These are phyloP conservation scores for Vicia sativa DNA, from an alignment of 306 rosid genomes.

Conservation along the genomic window DNA sequence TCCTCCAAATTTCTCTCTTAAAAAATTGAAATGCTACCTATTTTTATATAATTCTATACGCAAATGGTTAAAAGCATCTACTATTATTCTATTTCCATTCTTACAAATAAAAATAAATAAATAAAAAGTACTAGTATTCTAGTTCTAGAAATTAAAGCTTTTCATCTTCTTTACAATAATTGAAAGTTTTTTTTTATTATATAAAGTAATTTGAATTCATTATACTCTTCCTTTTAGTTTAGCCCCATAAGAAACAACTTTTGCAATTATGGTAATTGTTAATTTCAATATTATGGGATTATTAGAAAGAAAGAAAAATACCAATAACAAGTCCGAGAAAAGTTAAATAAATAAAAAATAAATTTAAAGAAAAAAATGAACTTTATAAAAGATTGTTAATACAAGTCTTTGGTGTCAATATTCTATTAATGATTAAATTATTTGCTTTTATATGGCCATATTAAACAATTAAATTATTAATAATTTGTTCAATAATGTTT, in stretches of 20 bases:
- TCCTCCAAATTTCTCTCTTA: constrained; percentile 42
- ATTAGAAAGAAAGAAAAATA: too few relatives aligned
- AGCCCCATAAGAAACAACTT: too few relatives aligned
- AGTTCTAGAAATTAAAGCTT: not conserved
- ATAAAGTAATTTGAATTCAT: not conserved
- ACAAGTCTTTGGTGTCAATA: not conserved
- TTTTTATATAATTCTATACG: constrained; percentile 1
- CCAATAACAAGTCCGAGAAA: too few relatives aligned
- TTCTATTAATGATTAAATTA: not conserved
- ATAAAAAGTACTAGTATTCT: not conserved
- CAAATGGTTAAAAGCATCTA: constrained; percentile 11
- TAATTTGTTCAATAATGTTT: not conserved
- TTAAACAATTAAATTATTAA: not conserved
- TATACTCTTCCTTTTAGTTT: not conserved
- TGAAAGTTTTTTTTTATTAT: not conserved
- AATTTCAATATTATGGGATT: too few relatives aligned
- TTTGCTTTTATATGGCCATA: not conserved
- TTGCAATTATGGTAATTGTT: too few relatives aligned
- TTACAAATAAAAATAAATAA: not conserved
- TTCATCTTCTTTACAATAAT: not conserved
- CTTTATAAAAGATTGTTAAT: not conserved
- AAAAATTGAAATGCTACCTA: constrained; percentile 1
- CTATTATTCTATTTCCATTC: not conserved
- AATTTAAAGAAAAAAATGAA: not conserved
- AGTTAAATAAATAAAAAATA: too few relatives aligned